Conservation (phyloP, 202 grass and related monocot genomes). For the Elaeis oleifera region DNA sequence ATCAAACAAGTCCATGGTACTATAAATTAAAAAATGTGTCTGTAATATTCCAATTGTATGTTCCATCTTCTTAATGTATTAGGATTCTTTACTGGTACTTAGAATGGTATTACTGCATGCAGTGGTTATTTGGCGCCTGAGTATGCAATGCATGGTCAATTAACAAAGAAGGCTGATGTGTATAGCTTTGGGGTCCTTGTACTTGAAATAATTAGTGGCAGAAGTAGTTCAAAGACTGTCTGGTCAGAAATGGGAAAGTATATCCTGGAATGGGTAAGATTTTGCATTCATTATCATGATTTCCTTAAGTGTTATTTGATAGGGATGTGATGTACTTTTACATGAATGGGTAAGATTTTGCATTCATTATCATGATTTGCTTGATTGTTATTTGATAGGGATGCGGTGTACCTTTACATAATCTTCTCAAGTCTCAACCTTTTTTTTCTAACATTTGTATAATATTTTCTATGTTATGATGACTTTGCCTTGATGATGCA, state of each 20-base stretch:
- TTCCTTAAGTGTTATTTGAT: too few species aligned
- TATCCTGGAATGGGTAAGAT: constrained; percentile 70
- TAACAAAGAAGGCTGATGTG: constrained; percentile 92
- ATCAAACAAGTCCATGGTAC: too few species aligned
- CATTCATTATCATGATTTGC: not conserved
- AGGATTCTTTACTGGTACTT: constrained; percentile 17
- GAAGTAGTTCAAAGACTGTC: constrained; percentile 59
- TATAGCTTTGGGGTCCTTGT: constrained; percentile 85
- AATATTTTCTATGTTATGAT: too few species aligned
- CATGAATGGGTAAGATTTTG: constrained; percentile 50
- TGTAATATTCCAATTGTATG: too few species aligned
- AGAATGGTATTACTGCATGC: constrained; percentile 26
- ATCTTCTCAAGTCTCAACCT: too few species aligned
- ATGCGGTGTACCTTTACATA: too few species aligned
- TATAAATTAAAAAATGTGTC: too few species aligned
- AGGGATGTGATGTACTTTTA: too few species aligned
- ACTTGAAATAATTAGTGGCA: constrained; percentile 66
- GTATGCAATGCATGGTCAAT: constrained; percentile 86
- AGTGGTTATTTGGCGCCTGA: constrained; percentile 97
- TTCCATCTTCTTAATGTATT: too few species aligned
- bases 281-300: not conserved
- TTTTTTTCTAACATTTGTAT: too few species aligned
- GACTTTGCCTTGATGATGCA: too few species aligned
- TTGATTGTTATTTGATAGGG: too few species aligned
- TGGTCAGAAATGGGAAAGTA: constrained; percentile 44